A percentile compares a stretch with the other conserved stretches of the same genome.
phyloP scores from a whole-genome alignment of 2,329 filamentous ascomycete species.

The Venturia carpophila region DNA sequence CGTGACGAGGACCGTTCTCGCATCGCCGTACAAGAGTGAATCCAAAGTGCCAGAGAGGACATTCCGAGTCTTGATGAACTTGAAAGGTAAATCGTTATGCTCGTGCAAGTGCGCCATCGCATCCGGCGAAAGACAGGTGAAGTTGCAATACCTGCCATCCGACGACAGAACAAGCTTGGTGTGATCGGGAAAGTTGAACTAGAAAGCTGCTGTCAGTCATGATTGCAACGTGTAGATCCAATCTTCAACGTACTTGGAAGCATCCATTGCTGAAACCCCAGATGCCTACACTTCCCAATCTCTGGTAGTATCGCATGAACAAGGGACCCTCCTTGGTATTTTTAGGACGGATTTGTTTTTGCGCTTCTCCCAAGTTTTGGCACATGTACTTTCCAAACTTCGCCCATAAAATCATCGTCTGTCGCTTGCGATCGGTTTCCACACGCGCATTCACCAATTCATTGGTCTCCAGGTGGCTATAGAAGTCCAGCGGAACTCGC shows the following conservation, averaged over 20 bases:
- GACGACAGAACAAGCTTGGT: constrained; percentile 75
- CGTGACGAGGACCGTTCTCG: constrained; percentile 49
- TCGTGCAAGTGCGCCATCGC: constrained; percentile 58
- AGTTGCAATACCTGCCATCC: constrained; percentile 67
- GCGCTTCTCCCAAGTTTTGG: constrained; percentile 35
- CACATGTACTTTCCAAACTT: constrained; percentile 66
- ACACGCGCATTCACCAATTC: constrained; percentile 56
- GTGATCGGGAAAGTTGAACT: constrained; percentile 85
- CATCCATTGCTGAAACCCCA: constrained; percentile 77
- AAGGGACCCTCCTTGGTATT: constrained; percentile 21
- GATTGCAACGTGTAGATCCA: constrained; percentile 13
- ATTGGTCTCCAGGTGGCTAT: constrained; percentile 27
- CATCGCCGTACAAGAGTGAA: constrained; percentile 58
- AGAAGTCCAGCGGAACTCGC: constrained; percentile 55
- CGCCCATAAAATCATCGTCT: constrained; percentile 53
- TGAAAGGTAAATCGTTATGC: constrained; percentile 55
- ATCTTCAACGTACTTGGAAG: constrained; percentile 50
- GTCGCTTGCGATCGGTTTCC: constrained; percentile 51
- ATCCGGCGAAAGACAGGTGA: constrained; percentile 66
- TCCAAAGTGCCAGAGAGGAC: constrained; percentile 65
- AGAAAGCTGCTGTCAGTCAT: constrained; percentile 23
- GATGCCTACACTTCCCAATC: constrained; percentile 71
- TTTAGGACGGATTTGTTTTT: constrained; percentile 27
- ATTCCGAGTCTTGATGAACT: constrained; percentile 60
- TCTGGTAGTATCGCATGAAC: constrained; percentile 73